Base-by-base conservation (phyloP, 2,329 filamentous ascomycete species). In the Fusarium equiseti region DNA sequence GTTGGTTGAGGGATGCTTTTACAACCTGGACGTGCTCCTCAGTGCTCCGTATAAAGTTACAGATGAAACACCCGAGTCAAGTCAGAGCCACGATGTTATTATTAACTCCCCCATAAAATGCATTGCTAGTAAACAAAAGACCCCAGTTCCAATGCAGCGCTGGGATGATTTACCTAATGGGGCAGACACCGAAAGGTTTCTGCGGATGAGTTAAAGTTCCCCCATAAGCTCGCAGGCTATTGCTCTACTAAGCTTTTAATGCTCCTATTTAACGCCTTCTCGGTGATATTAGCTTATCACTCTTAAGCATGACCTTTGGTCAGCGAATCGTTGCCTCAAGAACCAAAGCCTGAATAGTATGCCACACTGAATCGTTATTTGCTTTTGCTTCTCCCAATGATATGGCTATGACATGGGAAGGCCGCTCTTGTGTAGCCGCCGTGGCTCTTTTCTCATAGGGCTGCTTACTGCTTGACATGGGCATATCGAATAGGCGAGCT, bases 381-480 rank as follows among this genome's bases (percentile, higher is more conserved):
- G 12, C 18, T 48, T 42, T 27, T 31, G 9, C 15, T 32, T 49
- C 40, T 66, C 24, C 44, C 32, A 40, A 31, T 26, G 24, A 26
- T 48, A 31, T 50, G 42, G 49, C 16, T 18, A 46, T 20, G 35
- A 35, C 54, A 18, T 44, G 27, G 46, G 46, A 59, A 46, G 24
- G 44, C 18, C 15, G 15, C 15, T 51, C 29, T 53, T 26, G 48
- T 54, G 59, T 63, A 58, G 43, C 61, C 59, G 68, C 65, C 42
- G 65, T 74, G 65, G 62, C 60, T 68, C 70, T 38, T n/a, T 38
- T 38, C 18, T 72, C 59, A 35, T 74, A 74, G 72, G 72, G 72
- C 72, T 74, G 70, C 55, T 64, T 57, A 26, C 16, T 63, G 22
- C 63, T 55, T 68, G 68, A 55, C 51, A 58, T 42, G 50, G 63